A percentile compares a stretch with the other conserved stretches of the same genome.
Conservation (phyloP, 352 stramenopile species). For the Globisporangium heterothallicum region DNA sequence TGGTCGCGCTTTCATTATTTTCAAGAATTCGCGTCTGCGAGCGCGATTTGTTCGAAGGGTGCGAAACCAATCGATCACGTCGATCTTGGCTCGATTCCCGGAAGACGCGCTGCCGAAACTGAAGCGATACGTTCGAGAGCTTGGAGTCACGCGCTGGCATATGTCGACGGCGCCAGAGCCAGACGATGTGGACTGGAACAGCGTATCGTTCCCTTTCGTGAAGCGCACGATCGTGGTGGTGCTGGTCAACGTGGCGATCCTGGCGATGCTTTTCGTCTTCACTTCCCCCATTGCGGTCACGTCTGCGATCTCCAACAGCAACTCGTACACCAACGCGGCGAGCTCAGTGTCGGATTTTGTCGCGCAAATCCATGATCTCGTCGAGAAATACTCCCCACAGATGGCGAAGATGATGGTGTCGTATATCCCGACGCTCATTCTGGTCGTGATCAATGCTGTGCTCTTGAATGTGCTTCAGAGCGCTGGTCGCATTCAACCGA, state of each 20-base stretch:
- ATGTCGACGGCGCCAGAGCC: conserved; percentile 69
- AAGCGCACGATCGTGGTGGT: conserved; percentile 69
- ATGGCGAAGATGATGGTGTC: conserved; percentile 76
- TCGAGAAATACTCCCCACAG: conserved; percentile 62
- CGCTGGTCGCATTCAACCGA: conserved; percentile 77
- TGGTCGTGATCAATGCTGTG: conserved; percentile 85
- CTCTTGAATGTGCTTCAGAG: conserved; percentile 81
- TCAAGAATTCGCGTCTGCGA: conserved; percentile 65
- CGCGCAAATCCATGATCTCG: conserved; percentile 42
- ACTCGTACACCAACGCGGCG: conserved; percentile 55
- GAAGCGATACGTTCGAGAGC: conserved; percentile 71
- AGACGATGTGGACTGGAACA: conserved; percentile 84
- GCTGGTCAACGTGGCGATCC: conserved; percentile 72
- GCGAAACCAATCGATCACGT: conserved; percentile 68
- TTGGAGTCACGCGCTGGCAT: conserved; percentile 75
- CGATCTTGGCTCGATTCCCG: conserved; percentile 65
- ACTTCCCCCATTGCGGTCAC: conserved; percentile 82
- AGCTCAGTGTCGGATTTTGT: conserved; percentile 69
- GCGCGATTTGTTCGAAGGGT: conserved; percentile 75
- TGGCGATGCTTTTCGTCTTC: conserved; percentile 71
- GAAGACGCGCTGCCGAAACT: conserved; percentile 52
- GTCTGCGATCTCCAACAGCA: conserved; percentile 68
- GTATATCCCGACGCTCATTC: conserved; percentile 80
- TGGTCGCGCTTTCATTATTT: conserved; percentile 76
- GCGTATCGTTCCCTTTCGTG: conserved; percentile 75